Conservation (phyloP, 2,329 filamentous ascomycete species). For the Fusarium continuum region DNA sequence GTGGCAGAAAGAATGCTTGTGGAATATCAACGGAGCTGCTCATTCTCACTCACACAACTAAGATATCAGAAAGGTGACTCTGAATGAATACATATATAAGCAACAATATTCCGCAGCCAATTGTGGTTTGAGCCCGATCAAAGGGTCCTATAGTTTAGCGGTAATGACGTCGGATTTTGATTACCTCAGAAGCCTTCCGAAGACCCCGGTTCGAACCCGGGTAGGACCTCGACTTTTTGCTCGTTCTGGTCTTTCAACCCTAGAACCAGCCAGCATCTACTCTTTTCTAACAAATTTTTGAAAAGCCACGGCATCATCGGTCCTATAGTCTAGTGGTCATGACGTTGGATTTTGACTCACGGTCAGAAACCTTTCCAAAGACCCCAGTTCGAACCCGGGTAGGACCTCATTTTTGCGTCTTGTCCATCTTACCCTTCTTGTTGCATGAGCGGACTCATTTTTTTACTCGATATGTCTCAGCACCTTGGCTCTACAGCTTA, state of each 20-base stretch:
- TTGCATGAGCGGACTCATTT: too few species aligned
- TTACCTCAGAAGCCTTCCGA: conserved; percentile 18
- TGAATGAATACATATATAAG: too few species aligned
- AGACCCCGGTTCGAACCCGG: conserved; percentile 31
- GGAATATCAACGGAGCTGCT: too few species aligned
- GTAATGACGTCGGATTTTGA: conserved; percentile 33
- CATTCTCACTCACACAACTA: too few species aligned
- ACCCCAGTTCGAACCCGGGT: conserved; percentile 29
- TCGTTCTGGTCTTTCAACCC: accelerated
- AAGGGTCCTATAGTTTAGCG: conserved; percentile 30
- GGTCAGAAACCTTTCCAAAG: conserved; percentile 13
- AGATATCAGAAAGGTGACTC: too few species aligned
- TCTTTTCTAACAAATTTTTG: not conserved
- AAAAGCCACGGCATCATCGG: not conserved
- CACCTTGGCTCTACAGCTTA: too few species aligned
- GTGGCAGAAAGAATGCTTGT: too few species aligned
- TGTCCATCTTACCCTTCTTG: accelerated
- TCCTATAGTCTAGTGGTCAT: conserved; percentile 31
- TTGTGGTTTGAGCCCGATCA: too few species aligned
- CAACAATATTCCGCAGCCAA: too few species aligned
- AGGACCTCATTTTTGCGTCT: conserved; percentile 15
- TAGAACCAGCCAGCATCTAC: too few species aligned
- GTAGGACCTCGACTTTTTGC: conserved; percentile 26
- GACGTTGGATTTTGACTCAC: conserved; percentile 26
- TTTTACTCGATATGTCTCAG: too few species aligned